Base-by-base conservation (phyloP, 805 yeast species). In the Wickerhamomyces strasburgensis region DNA sequence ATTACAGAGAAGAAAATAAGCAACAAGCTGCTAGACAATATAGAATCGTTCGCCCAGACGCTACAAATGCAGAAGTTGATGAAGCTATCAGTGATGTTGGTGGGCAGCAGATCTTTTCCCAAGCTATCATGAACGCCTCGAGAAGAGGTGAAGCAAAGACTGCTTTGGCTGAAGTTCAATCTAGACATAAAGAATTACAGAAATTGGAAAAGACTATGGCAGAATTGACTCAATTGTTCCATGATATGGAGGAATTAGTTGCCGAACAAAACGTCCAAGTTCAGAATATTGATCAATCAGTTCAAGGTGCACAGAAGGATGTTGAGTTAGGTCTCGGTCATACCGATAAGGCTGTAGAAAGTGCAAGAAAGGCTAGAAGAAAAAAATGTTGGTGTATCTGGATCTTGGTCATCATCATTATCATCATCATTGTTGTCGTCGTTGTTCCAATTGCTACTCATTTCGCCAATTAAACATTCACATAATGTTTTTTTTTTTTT, bases 101-200 rank as follows among this genome's bases (percentile, higher is more conserved):
- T 47, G 84, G 87, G 37, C 88, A 83, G 58, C 98, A 90, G 66
- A 85, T 89, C 52, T 93, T 93, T 66, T 87, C 94, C 42, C 95
- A 88, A 64, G 97, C 97, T 27, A 71, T 87, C 47, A 70, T 82
- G 67, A 83, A 83, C 63, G 80, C 88, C 37, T 84, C 85, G 58
- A 80, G 95, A 65, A 77, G 88, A 57, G 95, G 95, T 51, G 96
- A 93, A 65, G 97, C 98, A 29, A 78, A 93, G 61, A 79, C 96
- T 24, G 98, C 94, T 3, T 73, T 93, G 52, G 85, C 87, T 54
- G 98, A 93, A 67, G 98, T 93, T 39, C 96, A 90, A 67, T 80
- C 84, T 35, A 81, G 98, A 67, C 98, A 93, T 68, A 81, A 84
- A 60, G 98, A 93, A 67, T 78, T 93, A 56, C 84, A 86, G 67